A percentile compares a stretch with the other conserved stretches of the same genome.
These are phyloP conservation scores for Phylloboletellus chloephorus DNA, from an alignment of 1,284 basidiomycete species.

Conservation along the genomic window DNA sequence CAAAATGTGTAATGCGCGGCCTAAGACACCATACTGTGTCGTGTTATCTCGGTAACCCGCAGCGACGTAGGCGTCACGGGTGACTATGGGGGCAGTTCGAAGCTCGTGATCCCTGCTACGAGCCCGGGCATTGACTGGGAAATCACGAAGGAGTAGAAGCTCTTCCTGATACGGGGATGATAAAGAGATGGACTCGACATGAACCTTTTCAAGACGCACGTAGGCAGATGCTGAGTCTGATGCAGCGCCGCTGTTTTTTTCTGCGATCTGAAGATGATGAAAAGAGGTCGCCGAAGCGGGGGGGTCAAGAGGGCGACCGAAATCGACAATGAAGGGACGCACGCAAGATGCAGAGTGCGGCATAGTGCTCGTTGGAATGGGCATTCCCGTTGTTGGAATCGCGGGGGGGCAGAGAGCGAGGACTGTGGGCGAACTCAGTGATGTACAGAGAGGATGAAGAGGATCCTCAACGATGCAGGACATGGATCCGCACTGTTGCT, in stretches of 20 bases:
- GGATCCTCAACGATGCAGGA: constrained; percentile 15
- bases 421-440: constrained; percentile 14
- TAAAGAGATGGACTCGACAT: not conserved
- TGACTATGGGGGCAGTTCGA: constrained; percentile 51
- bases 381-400: constrained; percentile 15
- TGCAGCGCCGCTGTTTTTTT: constrained; percentile 5
- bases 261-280: constrained; percentile 9
- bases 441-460: constrained; percentile 9
- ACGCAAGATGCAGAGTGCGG: constrained; percentile 10
- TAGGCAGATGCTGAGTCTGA: constrained; percentile 17
- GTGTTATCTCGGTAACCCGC: constrained; percentile 30
- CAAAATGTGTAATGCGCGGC: constrained; percentile 43
- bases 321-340: constrained; percentile 4
- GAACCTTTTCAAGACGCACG: constrained; percentile 14
- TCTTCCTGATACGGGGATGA: constrained; percentile 33
- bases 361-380: constrained; percentile 6
- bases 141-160: constrained; percentile 38
- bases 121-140: constrained; percentile 19
- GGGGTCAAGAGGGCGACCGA: not conserved
- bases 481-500: constrained; percentile 2
- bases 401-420: constrained; percentile 1
- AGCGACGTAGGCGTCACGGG: constrained; percentile 44
- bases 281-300: not conserved
- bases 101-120: constrained; percentile 38
- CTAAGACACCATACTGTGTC: constrained; percentile 56